Conservation (phyloP, 805 yeast genomes). For the Saccharomycopsis sp. region DNA sequence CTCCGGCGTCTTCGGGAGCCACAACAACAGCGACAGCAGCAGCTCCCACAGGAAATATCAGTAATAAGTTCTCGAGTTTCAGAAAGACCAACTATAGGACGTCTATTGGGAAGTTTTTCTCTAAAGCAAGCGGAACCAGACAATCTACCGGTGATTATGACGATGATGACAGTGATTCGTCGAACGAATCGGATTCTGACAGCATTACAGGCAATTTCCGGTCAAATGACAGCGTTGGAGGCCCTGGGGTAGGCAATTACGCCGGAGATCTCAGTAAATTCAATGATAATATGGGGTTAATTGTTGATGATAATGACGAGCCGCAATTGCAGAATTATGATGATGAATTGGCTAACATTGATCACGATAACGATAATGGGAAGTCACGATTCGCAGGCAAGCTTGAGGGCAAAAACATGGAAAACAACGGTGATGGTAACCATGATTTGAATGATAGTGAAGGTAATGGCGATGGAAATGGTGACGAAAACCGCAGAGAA, state of each 20-base stretch:
- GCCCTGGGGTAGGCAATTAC: neutral
- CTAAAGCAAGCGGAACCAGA: conserved; percentile 6
- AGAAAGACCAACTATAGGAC: conserved; percentile 13
- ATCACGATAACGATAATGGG: neutral
- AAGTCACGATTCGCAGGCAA: neutral
- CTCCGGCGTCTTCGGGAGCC: neutral
- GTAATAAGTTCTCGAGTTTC: conserved; percentile 12
- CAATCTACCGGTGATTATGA: neutral
- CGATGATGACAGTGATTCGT: conserved; percentile 18
- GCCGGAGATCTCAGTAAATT: neutral
- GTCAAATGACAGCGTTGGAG: neutral
- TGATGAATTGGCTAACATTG: neutral
- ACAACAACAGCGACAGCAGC: no score
- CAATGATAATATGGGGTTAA: neutral
- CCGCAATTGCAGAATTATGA: neutral
- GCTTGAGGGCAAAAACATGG: neutral
- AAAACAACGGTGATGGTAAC: neutral
- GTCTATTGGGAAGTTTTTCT: conserved; percentile 19
- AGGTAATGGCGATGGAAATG: neutral
- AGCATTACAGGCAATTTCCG: no score
- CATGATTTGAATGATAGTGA: neutral
- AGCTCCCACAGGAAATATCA: neutral
- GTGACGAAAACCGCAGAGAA: neutral
- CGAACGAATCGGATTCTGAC: neutral
- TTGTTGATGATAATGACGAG: neutral